phyloP scores from a whole-genome alignment of 208 protist species.

The Trypanosoma conorhini region DNA sequence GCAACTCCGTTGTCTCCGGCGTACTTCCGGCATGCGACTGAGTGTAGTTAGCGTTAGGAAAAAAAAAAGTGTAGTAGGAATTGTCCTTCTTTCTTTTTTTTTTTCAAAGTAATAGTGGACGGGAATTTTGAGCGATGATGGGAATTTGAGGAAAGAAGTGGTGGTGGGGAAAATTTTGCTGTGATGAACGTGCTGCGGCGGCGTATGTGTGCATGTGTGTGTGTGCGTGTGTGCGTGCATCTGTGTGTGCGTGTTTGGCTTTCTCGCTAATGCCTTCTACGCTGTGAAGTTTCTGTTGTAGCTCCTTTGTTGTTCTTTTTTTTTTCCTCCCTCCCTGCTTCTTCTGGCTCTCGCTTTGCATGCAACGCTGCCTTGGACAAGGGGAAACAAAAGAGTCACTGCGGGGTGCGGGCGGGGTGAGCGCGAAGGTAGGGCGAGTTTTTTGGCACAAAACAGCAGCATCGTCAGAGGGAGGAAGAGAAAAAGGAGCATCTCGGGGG shows the following conservation, averaged over 20 bases:
- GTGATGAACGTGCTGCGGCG: too few species aligned
- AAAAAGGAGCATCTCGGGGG: background rate
- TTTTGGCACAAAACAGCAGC: background rate
- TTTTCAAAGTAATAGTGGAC: too few species aligned
- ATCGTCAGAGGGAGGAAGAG: background rate
- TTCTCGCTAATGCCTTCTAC: background rate
- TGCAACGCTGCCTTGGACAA: background rate
- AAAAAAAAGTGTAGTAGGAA: background rate
- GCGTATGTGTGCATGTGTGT: background rate
- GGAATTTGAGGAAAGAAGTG: too few species aligned
- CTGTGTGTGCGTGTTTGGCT: too few species aligned
- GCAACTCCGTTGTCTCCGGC: too few species aligned
- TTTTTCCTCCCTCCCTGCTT: background rate
- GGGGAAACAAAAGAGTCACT: background rate
- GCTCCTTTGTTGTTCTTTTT: background rate
- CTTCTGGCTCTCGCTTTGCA: background rate
- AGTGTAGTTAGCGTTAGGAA: constrained; percentile 1
- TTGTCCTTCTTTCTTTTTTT: constrained; percentile 1
- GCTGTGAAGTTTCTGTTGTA: background rate
- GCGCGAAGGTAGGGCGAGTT: background rate
- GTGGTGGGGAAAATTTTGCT: too few species aligned
- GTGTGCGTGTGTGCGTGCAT: background rate
- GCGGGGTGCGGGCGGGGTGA: background rate
- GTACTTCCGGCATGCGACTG: too few species aligned
- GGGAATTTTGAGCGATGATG: too few species aligned